phyloP scores from a whole-genome alignment of 345 rosid genomes.

The Pugionium dolabratum region DNA sequence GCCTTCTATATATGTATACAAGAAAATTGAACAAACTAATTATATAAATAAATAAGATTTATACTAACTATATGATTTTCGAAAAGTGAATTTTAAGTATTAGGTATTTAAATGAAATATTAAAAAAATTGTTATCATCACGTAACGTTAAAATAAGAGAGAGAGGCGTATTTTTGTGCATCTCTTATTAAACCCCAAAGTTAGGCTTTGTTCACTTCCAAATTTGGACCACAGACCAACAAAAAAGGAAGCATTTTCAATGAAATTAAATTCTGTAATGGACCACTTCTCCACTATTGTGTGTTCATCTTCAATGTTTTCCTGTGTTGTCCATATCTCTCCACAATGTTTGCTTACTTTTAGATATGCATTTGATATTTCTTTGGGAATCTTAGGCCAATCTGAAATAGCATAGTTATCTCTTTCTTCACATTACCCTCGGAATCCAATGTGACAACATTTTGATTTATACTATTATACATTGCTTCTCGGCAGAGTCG shows the following conservation, averaged over 20 bases:
- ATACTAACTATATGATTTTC: no score
- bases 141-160: constrained; percentile 5
- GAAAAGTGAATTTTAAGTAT: no score
- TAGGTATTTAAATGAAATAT: no score
- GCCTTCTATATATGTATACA: no score
- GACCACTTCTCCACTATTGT: constrained; percentile 44
- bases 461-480: no score
- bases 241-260: constrained; percentile 27
- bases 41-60: no score
- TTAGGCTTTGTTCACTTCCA: constrained; percentile 38
- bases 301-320: constrained; percentile 30
- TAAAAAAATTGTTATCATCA: no score
- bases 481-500: no score
- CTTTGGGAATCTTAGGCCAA: constrained; percentile 35
- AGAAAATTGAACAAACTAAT: no score
- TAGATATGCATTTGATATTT: constrained; percentile 31
- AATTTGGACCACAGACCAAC: constrained; percentile 39
- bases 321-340: constrained; percentile 36
- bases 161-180: constrained; percentile 1
- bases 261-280: constrained; percentile 38
- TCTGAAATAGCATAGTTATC: no score
- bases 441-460: no score
- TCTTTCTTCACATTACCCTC: no score
- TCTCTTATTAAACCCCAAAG: constrained; percentile 3
- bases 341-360: constrained; percentile 12